phyloP scores from a whole-genome alignment of 1,284 basidiomycete species.

The Tausonia pullulans region DNA sequence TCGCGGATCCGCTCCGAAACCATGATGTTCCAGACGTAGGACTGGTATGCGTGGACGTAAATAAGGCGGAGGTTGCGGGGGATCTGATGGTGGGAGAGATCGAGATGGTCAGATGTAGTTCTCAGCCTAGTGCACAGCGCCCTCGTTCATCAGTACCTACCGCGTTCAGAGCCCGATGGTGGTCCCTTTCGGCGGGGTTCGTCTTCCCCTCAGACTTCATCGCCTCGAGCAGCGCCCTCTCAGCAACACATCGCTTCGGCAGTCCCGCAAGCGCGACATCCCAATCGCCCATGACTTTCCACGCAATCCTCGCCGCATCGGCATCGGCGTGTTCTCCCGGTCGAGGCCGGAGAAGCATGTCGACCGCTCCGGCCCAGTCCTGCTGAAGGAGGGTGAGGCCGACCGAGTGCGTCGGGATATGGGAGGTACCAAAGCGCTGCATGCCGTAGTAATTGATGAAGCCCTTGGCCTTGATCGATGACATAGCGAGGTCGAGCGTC shows the following conservation, averaged over 20 bases:
- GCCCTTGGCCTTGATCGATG: constrained; percentile 68
- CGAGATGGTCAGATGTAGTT: not conserved
- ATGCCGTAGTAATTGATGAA: constrained; percentile 99
- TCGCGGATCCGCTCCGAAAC: constrained; percentile 79
- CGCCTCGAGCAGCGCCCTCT: constrained; percentile 80
- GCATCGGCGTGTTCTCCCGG: constrained; percentile 86
- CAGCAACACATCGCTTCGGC: constrained; percentile 82
- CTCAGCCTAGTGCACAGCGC: too few relatives aligned
- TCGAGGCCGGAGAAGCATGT: constrained; percentile 66
- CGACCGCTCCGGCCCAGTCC: constrained; percentile 78
- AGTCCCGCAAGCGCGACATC: constrained; percentile 67
- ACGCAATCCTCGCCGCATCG: constrained; percentile 62
- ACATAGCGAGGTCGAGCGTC: constrained; percentile 62
- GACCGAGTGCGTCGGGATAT: constrained; percentile 87
- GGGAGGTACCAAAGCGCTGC: constrained; percentile 97
- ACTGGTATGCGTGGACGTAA: constrained; percentile 98
- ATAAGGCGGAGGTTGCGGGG: constrained; percentile 89
- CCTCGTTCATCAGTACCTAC: constrained; percentile 39
- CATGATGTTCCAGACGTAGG: constrained; percentile 95
- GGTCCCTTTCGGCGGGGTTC: constrained; percentile 57
- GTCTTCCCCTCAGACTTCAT: constrained; percentile 74
- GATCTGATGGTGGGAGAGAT: constrained; percentile 46
- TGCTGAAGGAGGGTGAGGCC: constrained; percentile 78
- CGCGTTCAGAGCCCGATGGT: constrained; percentile 70
- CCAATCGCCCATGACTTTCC: constrained; percentile 65